Base-by-base conservation (phyloP, 163 green algal species). In the Volvox carteri region DNA sequence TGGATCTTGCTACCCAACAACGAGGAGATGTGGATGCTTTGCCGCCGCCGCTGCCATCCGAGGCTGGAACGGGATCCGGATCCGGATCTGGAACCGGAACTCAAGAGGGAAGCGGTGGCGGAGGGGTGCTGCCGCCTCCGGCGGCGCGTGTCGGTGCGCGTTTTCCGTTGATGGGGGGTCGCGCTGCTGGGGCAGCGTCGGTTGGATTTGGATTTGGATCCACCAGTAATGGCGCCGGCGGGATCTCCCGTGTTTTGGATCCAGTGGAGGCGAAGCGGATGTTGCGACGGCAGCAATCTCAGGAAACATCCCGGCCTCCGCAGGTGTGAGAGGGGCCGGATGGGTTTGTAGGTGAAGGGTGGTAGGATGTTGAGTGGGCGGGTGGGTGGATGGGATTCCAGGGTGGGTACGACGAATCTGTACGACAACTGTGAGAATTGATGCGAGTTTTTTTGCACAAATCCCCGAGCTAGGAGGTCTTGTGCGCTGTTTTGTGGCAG, bases 291-390 rank as follows among this genome's bases (percentile, higher is more conserved):
- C 33, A 54, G 42, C 79, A 78, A 30, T 78, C 60, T 5, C 79
- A 78, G 42, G 79, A 86, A n/a, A n/a, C n/a, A n/a, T n/a, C n/a
- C n/a, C n/a, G 62, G 62, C 62, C 25, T 54, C 78, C 41, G 78
- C 62, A 35, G 42, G 60, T 28, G 79, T 60, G 62, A 23, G 25
- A 16, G 7, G 33, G 50, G 50, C 50, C 50, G 50, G 56, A 35
- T 18, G 8, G 48, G 3, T 4, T n/a, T 6, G 48, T 19, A 74
- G 62, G 62, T 41, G 18, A 74, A 28, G 42, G 28, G 50, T 12
- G 50, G 50, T 60, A 16, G 50, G 50, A 60, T n/a, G 50, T 60
- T 60, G 50, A 25, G 50, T 60, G 12, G 50, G 50, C 12, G 50
- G 50, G 50, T 16, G 14, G 50, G 50, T 60, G 50, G 50, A 60